Conservation (phyloP, 805 yeast species). For the Barnettozyma pratensis region DNA sequence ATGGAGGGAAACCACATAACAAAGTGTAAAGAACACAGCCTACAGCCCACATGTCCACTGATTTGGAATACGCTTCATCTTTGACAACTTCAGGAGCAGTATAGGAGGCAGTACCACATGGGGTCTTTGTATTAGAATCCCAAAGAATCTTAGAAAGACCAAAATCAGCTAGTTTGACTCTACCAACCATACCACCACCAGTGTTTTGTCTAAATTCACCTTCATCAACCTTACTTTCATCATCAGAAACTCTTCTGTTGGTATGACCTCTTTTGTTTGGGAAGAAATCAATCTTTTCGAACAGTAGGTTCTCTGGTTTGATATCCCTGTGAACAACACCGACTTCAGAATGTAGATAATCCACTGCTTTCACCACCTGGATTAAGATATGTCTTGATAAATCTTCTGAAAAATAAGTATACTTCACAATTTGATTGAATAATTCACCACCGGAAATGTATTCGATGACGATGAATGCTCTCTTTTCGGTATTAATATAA, state of each 20-base stretch:
- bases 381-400: slow-evolving; percentile 56
- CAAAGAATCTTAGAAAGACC: slow-evolving; percentile 90
- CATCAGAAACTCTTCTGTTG: slow-evolving; percentile 53
- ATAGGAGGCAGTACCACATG: slow-evolving; percentile 98
- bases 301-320: slow-evolving; percentile 74
- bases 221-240: slow-evolving; percentile 72
- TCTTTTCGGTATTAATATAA: slow-evolving; percentile 55
- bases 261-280: slow-evolving; percentile 36
- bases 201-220: slow-evolving; percentile 74
- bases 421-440: slow-evolving; percentile 61
- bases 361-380: slow-evolving; percentile 60
- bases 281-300: slow-evolving; percentile 49
- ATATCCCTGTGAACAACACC: slow-evolving; percentile 83
- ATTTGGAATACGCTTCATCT: slow-evolving; percentile 87
- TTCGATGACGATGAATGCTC: slow-evolving; percentile 69
- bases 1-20: slow-evolving; percentile 96
- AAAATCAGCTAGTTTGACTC: slow-evolving; percentile 89
- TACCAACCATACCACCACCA: slow-evolving; percentile 93
- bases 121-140: slow-evolving; percentile 80
- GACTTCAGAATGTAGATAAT: slow-evolving; percentile 64
- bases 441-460: slow-evolving; percentile 74
- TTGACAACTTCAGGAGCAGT: slow-evolving; percentile 98
- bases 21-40: slow-evolving; percentile 94
- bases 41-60: slow-evolving; percentile 98
- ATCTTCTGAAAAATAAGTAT: slow-evolving; percentile 62